These are phyloP conservation scores for Hypoxylon lenormandii DNA, from an alignment of 495 filamentous ascomycete genomes.

Conservation along the genomic window DNA sequence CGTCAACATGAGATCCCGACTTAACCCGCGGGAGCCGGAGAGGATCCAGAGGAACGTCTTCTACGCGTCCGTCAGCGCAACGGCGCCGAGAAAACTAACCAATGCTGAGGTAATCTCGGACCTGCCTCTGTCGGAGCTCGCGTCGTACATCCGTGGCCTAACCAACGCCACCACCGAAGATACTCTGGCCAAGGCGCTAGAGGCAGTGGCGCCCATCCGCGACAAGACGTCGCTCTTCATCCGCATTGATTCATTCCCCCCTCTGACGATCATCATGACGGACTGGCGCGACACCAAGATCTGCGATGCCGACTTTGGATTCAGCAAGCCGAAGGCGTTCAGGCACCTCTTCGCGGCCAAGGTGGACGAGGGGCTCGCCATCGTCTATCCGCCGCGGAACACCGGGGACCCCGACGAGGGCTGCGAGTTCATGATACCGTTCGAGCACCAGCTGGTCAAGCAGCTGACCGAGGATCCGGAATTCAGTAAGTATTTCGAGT, in stretches of 20 bases:
- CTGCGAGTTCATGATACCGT: slow-evolving; percentile 57
- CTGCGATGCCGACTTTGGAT: slow-evolving; percentile 50
- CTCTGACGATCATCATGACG: slow-evolving; percentile 46
- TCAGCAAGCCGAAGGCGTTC: slow-evolving; percentile 45
- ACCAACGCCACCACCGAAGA: slow-evolving; percentile 56
- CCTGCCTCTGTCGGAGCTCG: slow-evolving; percentile 53
- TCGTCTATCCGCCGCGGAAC: slow-evolving; percentile 49
- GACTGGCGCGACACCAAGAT: slow-evolving; percentile 51
- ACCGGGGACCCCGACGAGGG: slow-evolving; percentile 55
- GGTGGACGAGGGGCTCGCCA: slow-evolving; percentile 47
- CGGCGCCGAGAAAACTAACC: slow-evolving; percentile 38
- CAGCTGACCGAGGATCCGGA: slow-evolving; percentile 56
- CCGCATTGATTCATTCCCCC: slow-evolving; percentile 49
- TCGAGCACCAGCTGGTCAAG: slow-evolving; percentile 54
- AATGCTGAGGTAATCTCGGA: slow-evolving; percentile 54
- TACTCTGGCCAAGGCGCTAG: slow-evolving; percentile 48
- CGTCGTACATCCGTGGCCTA: slow-evolving; percentile 54
- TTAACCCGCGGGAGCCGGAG: slow-evolving; percentile 48
- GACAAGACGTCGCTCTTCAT: slow-evolving; percentile 54
- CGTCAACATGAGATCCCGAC: slow-evolving; percentile 57
- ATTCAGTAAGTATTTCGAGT: slow-evolving; percentile 58
- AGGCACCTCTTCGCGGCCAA: slow-evolving; percentile 46
- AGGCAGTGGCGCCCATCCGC: slow-evolving; percentile 51
- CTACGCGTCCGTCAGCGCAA: slow-evolving; percentile 44
- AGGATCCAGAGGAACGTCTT: slow-evolving; percentile 57